Conservation (phyloP, 345 rosid species). For the Pistacia atlantica region DNA sequence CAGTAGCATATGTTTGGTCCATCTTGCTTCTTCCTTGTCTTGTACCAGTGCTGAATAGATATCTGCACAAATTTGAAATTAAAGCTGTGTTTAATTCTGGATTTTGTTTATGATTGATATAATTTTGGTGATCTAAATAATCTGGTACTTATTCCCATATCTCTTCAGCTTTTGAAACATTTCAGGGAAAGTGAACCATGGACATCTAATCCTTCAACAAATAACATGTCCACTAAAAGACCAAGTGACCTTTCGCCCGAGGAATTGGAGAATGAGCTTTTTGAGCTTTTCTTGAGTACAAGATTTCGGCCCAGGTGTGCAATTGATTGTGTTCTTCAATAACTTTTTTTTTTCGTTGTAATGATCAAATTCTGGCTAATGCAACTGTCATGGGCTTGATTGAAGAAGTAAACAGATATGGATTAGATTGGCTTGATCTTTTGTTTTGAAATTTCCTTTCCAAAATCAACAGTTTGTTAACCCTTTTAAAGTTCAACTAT, state of each 20-base stretch:
- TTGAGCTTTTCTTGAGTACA: conserved; percentile 47
- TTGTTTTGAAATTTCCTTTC: background rate
- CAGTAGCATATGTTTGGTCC: background rate
- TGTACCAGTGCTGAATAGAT: background rate
- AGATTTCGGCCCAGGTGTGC: conserved; percentile 66
- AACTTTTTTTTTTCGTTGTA: background rate
- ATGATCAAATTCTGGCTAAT: background rate
- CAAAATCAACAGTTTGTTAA: background rate
- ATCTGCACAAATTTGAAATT: background rate
- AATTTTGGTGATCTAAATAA: conserved; percentile 3
- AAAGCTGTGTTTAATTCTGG: background rate
- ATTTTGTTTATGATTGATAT: background rate
- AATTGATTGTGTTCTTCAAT: conserved; percentile 13
- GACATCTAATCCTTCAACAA: conserved; percentile 39
- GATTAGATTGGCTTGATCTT: background rate
- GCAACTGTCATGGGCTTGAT: background rate
- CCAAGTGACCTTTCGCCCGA: conserved; percentile 49
- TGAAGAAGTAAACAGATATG: background rate
- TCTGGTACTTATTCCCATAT: conserved; percentile 12
- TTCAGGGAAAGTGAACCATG: conserved; percentile 60
- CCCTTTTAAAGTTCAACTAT: background rate
- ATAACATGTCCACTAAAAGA: conserved; percentile 15
- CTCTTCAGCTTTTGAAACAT: conserved; percentile 57
- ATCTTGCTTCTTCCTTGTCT: background rate
- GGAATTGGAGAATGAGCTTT: conserved; percentile 63